A percentile compares a stretch with the other conserved stretches of the same genome.
phyloP scores from a whole-genome alignment of 2,329 filamentous ascomycete genomes.

The Tolypocladium guangdongense region DNA sequence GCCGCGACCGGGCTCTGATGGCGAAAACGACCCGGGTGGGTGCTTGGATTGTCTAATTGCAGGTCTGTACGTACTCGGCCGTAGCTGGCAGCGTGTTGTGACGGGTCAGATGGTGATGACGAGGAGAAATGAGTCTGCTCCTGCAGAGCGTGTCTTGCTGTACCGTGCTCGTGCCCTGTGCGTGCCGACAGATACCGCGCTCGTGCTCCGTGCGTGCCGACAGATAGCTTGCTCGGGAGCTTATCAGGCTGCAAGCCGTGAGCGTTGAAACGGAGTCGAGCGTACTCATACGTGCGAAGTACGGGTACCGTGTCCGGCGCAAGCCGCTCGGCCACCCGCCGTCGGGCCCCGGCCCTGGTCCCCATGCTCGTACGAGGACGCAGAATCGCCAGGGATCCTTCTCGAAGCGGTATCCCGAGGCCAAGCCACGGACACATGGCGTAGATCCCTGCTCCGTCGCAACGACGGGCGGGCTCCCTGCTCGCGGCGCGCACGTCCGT shows the following conservation, averaged over 20 bases:
- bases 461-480: background rate
- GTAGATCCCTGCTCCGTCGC: constrained; percentile 1
- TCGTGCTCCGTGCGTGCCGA: background rate
- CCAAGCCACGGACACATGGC: constrained; percentile 1
- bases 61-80: background rate
- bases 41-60: background rate
- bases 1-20: background rate
- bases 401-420: constrained; percentile 9
- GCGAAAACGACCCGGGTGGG: too few species aligned
- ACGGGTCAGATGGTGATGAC: background rate
- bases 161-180: too few species aligned
- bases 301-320: too few species aligned
- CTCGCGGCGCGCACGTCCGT: too few species aligned
- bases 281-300: too few species aligned
- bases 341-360: background rate
- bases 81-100: background rate
- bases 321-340: too few species aligned
- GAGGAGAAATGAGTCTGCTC: background rate
- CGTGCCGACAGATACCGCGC: too few species aligned
- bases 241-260: background rate
- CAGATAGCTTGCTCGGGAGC: too few species aligned
- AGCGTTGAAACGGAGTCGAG: background rate
- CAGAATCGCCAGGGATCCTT: constrained; percentile 1
- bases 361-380: background rate
- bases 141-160: background rate